These are phyloP conservation scores for Ascochyta fabae DNA, from an alignment of 2,329 filamentous ascomycete species.

Conservation along the genomic window DNA sequence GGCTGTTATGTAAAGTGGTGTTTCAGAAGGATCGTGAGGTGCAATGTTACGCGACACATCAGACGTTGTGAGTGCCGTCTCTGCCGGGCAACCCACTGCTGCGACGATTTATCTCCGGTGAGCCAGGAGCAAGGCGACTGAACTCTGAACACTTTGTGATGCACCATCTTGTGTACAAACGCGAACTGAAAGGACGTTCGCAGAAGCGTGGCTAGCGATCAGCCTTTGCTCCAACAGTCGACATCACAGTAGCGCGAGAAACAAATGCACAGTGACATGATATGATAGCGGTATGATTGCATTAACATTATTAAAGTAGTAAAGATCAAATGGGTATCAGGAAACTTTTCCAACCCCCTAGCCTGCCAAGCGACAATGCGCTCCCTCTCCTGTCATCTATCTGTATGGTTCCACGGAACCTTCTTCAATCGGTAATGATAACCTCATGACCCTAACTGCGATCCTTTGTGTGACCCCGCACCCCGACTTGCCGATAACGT, in stretches of 20 bases:
- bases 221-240: not conserved
- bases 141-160: not conserved
- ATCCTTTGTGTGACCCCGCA: conserved; percentile 13
- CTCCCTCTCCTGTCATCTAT: not conserved
- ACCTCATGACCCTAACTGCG: not conserved
- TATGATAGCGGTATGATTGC: not conserved
- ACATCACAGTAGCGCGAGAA: not conserved
- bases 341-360: conserved; percentile 1
- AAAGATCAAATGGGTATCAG: conserved; percentile 18
- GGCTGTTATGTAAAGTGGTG: not conserved
- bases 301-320: conserved; percentile 12
- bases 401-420: not conserved
- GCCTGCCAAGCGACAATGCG: conserved; percentile 1
- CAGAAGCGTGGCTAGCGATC: not conserved
- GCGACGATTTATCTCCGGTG: not conserved
- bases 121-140: not conserved
- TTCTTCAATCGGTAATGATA: conserved; percentile 9
- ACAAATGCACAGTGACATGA: not conserved
- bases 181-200: not conserved
- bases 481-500: conserved; percentile 13
- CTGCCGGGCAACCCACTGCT: not conserved
- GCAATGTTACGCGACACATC: conserved; percentile 8
- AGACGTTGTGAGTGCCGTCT: conserved; percentile 2
- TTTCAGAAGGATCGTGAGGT: conserved; percentile 11
- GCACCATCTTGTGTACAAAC: not conserved